phyloP scores from a whole-genome alignment of 2,329 filamentous ascomycete genomes.

The Fusarium protoensiforme region DNA sequence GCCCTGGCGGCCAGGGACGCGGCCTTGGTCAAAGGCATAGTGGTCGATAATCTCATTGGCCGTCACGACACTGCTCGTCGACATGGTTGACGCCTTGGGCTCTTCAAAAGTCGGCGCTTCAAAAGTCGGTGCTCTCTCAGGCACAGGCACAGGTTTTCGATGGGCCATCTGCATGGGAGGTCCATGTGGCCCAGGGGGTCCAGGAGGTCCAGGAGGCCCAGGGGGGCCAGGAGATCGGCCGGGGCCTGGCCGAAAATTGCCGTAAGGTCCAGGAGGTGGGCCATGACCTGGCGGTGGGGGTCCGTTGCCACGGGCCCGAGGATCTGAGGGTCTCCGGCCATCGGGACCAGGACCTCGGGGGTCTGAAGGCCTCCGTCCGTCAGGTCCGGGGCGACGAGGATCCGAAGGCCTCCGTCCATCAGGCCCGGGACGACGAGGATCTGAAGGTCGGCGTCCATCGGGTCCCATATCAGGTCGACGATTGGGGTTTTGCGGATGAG shows the following conservation, averaged over 20 bases:
- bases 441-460: conserved; percentile 35
- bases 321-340: conserved; percentile 8
- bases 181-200: conserved; percentile 41
- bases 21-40: conserved; percentile 47
- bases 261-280: conserved; percentile 27
- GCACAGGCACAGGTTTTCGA: conserved; percentile 47
- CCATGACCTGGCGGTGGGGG: conserved; percentile 35
- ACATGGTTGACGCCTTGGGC: conserved; percentile 38
- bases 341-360: conserved; percentile 16
- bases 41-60: conserved; percentile 55
- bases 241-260: conserved; percentile 37
- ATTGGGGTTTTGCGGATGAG: conserved; percentile 44
- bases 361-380: conserved; percentile 29
- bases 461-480: conserved; percentile 42
- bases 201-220: conserved; percentile 40
- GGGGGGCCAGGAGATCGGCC: conserved; percentile 37
- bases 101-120: conserved; percentile 15
- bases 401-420: conserved; percentile 34
- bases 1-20: conserved; percentile 27
- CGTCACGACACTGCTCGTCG: conserved; percentile 44
- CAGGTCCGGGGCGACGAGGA: conserved; percentile 32
- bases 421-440: conserved; percentile 31
- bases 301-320: conserved; percentile 27
- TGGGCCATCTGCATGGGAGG: conserved; percentile 38
- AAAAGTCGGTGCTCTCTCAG: conserved; percentile 32